Conservation (phyloP, 202 grass and related monocot species). For the Tripidium arundinaceum region DNA sequence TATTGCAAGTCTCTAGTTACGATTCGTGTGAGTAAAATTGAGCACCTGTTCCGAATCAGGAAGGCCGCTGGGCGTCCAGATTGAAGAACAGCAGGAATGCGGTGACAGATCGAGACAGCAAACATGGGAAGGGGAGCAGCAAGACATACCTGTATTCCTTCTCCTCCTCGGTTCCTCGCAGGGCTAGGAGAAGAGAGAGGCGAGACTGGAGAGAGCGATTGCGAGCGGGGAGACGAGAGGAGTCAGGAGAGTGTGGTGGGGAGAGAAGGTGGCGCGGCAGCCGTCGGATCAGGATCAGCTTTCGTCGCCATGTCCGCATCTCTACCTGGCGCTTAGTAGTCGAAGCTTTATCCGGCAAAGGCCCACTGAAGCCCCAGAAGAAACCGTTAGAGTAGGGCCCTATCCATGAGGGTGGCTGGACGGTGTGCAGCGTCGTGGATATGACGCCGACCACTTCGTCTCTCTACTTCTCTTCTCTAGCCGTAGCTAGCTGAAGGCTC, state of each 20-base stretch:
- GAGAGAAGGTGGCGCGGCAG: neutral
- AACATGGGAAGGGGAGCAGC: neutral
- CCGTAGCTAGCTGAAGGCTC: neutral
- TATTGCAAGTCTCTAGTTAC: neutral
- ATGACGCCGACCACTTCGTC: neutral
- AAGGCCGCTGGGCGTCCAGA: neutral
- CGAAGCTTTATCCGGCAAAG: neutral
- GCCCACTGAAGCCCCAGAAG: neutral
- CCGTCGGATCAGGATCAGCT: neutral
- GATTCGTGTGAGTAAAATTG: neutral
- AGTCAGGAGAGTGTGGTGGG: neutral
- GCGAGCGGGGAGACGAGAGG: neutral
- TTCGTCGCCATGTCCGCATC: neutral
- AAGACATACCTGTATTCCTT: neutral
- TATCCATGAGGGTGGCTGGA: neutral
- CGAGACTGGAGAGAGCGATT: neutral
- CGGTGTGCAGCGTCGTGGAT: neutral
- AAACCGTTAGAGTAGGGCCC: neutral
- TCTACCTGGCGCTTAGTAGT: neutral
- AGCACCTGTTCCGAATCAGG: neutral
- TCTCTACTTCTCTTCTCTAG: neutral
- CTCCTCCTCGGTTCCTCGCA: neutral
- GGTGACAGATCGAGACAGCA: neutral
- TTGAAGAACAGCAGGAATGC: neutral
- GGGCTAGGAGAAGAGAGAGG: neutral